Evolutionary conservation across 2,329 filamentous ascomycete species (phyloP).

Genomic region (Aspergillus piperis): DNA sequence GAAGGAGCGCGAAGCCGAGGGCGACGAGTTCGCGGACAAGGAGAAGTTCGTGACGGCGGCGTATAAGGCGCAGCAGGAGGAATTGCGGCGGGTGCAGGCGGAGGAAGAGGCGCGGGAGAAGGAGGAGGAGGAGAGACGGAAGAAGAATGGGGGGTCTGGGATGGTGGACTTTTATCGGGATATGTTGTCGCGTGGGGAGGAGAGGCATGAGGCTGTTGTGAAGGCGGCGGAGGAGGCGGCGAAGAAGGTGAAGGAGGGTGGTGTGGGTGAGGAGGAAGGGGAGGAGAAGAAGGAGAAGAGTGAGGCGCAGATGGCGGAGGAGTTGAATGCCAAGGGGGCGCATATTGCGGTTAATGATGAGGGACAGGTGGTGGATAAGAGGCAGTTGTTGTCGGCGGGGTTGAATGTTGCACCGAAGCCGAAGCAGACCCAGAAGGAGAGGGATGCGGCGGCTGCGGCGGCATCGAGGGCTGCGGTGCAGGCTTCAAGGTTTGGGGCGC

Average conservation of each 20-base stretch:
- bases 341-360: conserved; percentile 63
- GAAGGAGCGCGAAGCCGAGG: conserved; percentile 63
- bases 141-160: conserved; percentile 51
- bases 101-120: conserved; percentile 60
- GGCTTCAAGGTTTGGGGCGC: conserved; percentile 26
- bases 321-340: conserved; percentile 54
- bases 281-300: conserved; percentile 43
- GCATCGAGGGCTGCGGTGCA: conserved; percentile 20
- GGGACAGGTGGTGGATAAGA: conserved; percentile 64
- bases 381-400: conserved; percentile 62
- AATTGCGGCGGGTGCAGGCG: conserved; percentile 58
- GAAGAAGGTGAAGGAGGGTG: conserved; percentile 33
- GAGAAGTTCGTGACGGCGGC: conserved; percentile 68
- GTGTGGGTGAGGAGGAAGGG: conserved; percentile 30
- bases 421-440: conserved; percentile 35
- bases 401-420: conserved; percentile 61
- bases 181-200: conserved; percentile 60
- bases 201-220: conserved; percentile 58
- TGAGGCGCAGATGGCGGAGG: conserved; percentile 57
- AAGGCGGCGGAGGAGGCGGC: conserved; percentile 54
- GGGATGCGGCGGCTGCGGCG: conserved; percentile 20
- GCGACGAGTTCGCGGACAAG: conserved; percentile 67
- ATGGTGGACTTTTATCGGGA: conserved; percentile 64
- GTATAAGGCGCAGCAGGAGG: conserved; percentile 66
- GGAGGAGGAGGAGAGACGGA: conserved; percentile 58